A percentile compares a stretch with the other conserved stretches of the same genome.
These are phyloP conservation scores for Tephrocybe rancida DNA, from an alignment of 768 basidiomycete genomes.

Conservation along the genomic window DNA sequence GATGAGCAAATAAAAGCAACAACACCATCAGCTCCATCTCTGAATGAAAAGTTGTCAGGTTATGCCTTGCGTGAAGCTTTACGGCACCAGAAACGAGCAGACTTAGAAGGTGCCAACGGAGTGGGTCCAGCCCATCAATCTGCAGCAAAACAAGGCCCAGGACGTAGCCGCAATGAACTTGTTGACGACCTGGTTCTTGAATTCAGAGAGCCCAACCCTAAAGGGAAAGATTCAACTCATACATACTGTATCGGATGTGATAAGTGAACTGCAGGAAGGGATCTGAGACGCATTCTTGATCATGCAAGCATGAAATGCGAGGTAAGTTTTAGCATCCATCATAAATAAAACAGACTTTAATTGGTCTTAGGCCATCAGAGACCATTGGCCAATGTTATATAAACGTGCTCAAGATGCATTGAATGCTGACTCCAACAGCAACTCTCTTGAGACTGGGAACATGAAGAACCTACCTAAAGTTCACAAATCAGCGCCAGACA, in stretches of 20 bases:
- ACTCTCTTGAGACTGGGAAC: too few relatives aligned
- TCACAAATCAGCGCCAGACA: background rate
- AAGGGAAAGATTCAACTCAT: too few relatives aligned
- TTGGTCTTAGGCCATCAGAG: too few relatives aligned
- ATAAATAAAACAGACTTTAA: too few relatives aligned
- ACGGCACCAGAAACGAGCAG: background rate
- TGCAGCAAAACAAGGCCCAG: background rate
- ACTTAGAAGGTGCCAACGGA: background rate
- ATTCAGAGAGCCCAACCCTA: background rate
- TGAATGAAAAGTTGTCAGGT: background rate
- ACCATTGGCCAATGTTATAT: too few relatives aligned
- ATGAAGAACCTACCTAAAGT: too few relatives aligned
- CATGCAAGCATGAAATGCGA: background rate
- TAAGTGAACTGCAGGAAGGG: background rate
- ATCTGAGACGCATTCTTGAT: background rate
- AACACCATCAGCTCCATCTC: background rate
- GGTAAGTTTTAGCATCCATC: too few relatives aligned
- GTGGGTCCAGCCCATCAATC: background rate
- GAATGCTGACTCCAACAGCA: too few relatives aligned
- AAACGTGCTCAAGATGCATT: too few relatives aligned
- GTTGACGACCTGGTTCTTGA: background rate
- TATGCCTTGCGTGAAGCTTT: background rate
- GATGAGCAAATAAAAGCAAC: background rate
- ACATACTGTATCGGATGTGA: background rate
- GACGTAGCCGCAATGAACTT: background rate